phyloP scores from a whole-genome alignment of 1,139 yeast species.

The Eremothecium cymbalariae region DNA sequence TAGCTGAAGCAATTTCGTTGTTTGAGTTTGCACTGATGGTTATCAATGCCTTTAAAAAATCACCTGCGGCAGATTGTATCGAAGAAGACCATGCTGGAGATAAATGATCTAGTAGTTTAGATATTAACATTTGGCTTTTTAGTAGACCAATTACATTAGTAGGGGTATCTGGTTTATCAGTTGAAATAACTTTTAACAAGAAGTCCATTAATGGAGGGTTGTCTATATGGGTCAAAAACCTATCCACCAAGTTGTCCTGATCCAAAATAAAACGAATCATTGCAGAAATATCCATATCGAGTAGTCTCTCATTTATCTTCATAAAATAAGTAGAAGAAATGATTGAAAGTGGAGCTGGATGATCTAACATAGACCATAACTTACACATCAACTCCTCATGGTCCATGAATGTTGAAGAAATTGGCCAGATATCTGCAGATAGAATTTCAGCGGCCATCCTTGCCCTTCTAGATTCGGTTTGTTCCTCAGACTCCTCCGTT shows the following conservation, averaged over 20 bases:
- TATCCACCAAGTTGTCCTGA: slow-evolving; percentile 46
- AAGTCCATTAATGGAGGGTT: slow-evolving; percentile 72
- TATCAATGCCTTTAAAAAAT: slow-evolving; percentile 84
- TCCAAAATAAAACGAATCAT: slow-evolving; percentile 53
- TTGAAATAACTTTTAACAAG: slow-evolving; percentile 50
- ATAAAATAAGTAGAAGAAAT: slow-evolving; percentile 80
- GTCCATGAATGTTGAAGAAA: slow-evolving; percentile 87
- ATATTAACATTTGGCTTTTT: slow-evolving; percentile 43
- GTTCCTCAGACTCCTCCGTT: slow-evolving; percentile 40
- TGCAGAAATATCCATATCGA: slow-evolving; percentile 87
- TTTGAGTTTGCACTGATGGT: slow-evolving; percentile 90
- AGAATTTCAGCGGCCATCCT: slow-evolving; percentile 86
- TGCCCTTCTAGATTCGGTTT: slow-evolving; percentile 59
- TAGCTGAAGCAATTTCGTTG: slow-evolving; percentile 62
- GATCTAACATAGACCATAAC: slow-evolving; percentile 75
- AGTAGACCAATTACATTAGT: slow-evolving; percentile 53
- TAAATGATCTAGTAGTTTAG: slow-evolving; percentile 45
- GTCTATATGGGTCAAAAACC: slow-evolving; percentile 47
- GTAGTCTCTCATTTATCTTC: slow-evolving; percentile 86
- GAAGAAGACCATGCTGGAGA: slow-evolving; percentile 46
- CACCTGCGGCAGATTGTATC: slow-evolving; percentile 90
- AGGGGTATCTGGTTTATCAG: slow-evolving; percentile 58
- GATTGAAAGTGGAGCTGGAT: slow-evolving; percentile 56
- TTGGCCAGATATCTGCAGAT: slow-evolving; percentile 89
- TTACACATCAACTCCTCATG: slow-evolving; percentile 53